Base-by-base conservation (phyloP, 169 alveolate genomes). In the Plasmodium berghei region DNA sequence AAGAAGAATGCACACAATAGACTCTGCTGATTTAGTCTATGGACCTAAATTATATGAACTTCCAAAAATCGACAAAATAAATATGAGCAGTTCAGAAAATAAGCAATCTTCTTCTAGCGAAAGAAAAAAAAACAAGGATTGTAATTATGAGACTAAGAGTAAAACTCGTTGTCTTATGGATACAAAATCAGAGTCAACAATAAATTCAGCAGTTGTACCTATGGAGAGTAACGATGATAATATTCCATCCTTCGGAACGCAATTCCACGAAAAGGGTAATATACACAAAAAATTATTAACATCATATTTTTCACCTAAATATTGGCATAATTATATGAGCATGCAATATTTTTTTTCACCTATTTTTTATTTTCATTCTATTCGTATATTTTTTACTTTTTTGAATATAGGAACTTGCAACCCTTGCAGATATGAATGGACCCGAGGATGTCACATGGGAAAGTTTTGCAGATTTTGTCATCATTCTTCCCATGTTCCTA, bases 361-460 rank as follows among this genome's bases (percentile, higher is more conserved):
- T 22, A n/a, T n/a, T n/a, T n/a, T n/a, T n/a, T n/a, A n/a, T n/a
- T n/a, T n/a, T n/a, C n/a, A n/a, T n/a, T n/a, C n/a, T n/a, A n/a
- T n/a, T n/a, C n/a, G n/a, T n/a, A n/a, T n/a, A 28, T 2, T 28
- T 28, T 28, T 28, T 28, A 2, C 40, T 5, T 28, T 28, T 28
- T 63, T 64, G 8, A 18, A 16, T 12, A 22, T 16, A 89, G 93
- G 92, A 16, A 89, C 90, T 9, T 89, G 93, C 56, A 89, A 69
- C 24, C 93, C 93, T 0, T 89, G 93, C 24, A 67, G 90, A 46
- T 89, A 59, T 46, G 93, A 89, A 52, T 89, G 93, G 93, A 80
- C 93, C 14, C 67, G 70, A 6, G 93, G 93, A 28, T 89, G 93
- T 10, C 93, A 89, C 48, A 40, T 89, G 91, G 93, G 93, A 2